Evolutionary conservation across 306 rosid genomes (phyloP).

Genomic region (Rubus idaeus): DNA sequence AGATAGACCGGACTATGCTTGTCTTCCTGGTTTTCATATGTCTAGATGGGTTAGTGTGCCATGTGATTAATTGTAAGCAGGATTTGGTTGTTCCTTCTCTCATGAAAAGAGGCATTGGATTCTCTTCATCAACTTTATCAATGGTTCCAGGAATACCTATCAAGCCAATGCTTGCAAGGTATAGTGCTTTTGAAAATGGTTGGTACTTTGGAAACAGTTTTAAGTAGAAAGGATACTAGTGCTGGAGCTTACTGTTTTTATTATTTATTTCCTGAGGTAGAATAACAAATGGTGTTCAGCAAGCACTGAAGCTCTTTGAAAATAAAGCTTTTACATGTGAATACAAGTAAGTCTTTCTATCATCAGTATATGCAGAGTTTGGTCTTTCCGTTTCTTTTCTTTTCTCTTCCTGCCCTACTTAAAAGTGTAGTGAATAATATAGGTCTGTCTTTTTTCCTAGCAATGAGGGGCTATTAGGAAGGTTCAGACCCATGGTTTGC

Average conservation of each 20-base stretch:
- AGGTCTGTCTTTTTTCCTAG: too few species aligned
- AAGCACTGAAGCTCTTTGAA: slow-evolving; percentile 75
- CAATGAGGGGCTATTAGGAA: too few species aligned
- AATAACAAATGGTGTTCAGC: slow-evolving; percentile 81
- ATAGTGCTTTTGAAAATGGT: slow-evolving; percentile 27
- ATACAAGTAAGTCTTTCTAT: slow-evolving; percentile 59
- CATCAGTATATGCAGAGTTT: not conserved
- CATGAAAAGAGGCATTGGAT: slow-evolving; percentile 68
- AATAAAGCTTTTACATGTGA: slow-evolving; percentile 87
- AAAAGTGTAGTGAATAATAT: not conserved
- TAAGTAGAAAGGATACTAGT: slow-evolving; percentile 14
- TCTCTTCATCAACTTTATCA: slow-evolving; percentile 74
- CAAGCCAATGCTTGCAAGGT: slow-evolving; percentile 98
- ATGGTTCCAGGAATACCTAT: slow-evolving; percentile 94
- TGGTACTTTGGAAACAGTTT: slow-evolving; percentile 1
- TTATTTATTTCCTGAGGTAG: slow-evolving; percentile 39
- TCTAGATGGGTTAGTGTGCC: slow-evolving; percentile 19
- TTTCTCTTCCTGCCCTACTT: not conserved
- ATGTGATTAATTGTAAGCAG: slow-evolving; percentile 48
- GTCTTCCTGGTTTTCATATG: slow-evolving; percentile 16
- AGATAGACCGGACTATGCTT: slow-evolving; percentile 4
- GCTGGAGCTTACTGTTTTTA: slow-evolving; percentile 17
- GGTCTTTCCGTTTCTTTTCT: slow-evolving; percentile 10
- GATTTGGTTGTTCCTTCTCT: slow-evolving; percentile 79
- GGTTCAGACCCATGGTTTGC: too few species aligned